Percentiles rank a stretch among this genome's conserved stretches.
Evolutionary conservation across 2,329 filamentous ascomycete species (phyloP).

Genomic region (Arthrobotrys conoides): DNA sequence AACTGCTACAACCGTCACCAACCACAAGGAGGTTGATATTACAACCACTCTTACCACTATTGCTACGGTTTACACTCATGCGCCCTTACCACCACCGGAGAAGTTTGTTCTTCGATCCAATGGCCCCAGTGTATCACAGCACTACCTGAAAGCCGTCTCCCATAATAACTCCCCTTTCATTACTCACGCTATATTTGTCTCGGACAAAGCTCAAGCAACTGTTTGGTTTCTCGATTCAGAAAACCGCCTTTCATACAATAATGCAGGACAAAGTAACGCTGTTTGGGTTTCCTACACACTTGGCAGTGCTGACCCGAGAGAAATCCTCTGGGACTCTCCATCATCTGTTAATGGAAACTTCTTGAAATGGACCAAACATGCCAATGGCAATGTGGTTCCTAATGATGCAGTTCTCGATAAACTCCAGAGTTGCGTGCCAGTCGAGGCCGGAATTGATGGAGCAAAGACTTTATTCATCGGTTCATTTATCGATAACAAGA

Average conservation of each 20-base stretch:
- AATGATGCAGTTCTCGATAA: slow-evolving; percentile 8
- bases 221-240: slow-evolving; percentile 16
- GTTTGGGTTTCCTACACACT: slow-evolving; percentile 11
- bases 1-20: slow-evolving; percentile 8
- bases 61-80: background rate
- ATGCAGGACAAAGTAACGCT: background rate
- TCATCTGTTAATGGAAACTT: background rate
- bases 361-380: slow-evolving; percentile 13
- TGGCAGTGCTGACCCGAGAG: slow-evolving; percentile 3
- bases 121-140: slow-evolving; percentile 19
- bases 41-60: slow-evolving; percentile 16
- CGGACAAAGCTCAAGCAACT: slow-evolving; percentile 7
- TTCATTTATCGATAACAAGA: slow-evolving; percentile 18
- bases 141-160: slow-evolving; percentile 20
- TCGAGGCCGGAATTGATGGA: background rate
- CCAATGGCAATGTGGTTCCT: slow-evolving; percentile 25
- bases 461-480: slow-evolving; percentile 17
- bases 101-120: slow-evolving; percentile 23
- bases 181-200: slow-evolving; percentile 25
- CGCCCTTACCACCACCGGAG: slow-evolving; percentile 1
- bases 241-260: slow-evolving; percentile 9
- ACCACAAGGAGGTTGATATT: slow-evolving; percentile 14
- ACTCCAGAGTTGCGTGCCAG: slow-evolving; percentile 21
- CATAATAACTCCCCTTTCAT: background rate
- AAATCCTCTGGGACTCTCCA: slow-evolving; percentile 12